Base-by-base conservation (phyloP, 441 rosid genomes). In the Pelargonium citronellum region DNA sequence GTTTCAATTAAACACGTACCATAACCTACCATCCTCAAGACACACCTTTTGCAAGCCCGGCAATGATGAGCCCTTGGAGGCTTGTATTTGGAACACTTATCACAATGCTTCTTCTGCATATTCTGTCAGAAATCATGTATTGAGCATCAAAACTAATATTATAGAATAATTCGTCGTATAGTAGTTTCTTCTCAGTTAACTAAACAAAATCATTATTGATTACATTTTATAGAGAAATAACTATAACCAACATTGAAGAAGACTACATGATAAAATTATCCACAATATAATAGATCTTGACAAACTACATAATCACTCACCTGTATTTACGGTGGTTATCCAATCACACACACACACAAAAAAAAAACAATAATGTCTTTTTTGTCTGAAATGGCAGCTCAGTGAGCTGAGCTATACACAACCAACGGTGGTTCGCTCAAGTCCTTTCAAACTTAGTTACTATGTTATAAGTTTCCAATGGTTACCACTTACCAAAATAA, bases 31-130 rank as follows among this genome's bases (percentile, higher is more conserved):
- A 92, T 92, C 83, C 84, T 87, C 87, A 88, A 84, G 67, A 88
- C 83, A 67, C 97, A 90, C 83, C 87, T 85, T 87, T 87, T 85
- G 76, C 97, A 90, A 72, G 86, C 82, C 69, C 89, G 86, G 78
- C 97, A 88, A 73, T 92, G 97, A 74, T 92, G 97, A 76, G 96
- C 83, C 80, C 97, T 81, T 1, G 80, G 89, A 77, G 96, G 96
- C 77, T 90, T 92, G 76, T 76, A 79, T 0, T 73, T 73, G 62
- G 83, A 83, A 67, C 97, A 92, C 73, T 84, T 88, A 30, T 88
- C 89, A 73, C 96, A 92, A 53, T 70, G 80, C 78, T 85, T 87
- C 71, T 72, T 69, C 68, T 80, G 79, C 60, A 53, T 53, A 15
- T 53, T 53, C 60, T 53, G 60, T 16, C 60, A 53, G 22, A 53